A percentile compares a stretch with the other conserved stretches of the same genome.
Conservation (phyloP, 2,329 filamentous ascomycete genomes). For the Boeremia lycopersici region DNA sequence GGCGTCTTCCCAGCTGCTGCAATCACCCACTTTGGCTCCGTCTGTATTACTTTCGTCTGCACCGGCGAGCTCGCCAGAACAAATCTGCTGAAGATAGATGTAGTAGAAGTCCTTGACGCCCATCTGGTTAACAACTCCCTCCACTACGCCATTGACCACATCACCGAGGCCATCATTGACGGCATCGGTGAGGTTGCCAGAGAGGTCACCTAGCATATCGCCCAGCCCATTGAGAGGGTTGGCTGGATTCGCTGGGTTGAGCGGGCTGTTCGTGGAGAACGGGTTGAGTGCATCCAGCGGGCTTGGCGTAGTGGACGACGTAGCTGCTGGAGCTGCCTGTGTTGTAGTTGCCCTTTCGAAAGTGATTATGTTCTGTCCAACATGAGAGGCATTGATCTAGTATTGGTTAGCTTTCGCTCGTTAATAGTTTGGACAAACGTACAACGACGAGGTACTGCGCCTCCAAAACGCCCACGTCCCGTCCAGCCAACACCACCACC, state of each 20-base stretch:
- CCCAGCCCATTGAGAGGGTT: constrained; percentile 6
- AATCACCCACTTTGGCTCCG: constrained; percentile 7
- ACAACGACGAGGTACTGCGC: constrained; percentile 28
- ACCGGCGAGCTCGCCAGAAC: neutral
- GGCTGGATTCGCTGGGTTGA: constrained; percentile 17
- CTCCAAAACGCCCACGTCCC: constrained; percentile 15
- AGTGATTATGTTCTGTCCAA: constrained; percentile 23
- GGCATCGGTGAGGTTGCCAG: constrained; percentile 18
- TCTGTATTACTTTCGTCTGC: neutral
- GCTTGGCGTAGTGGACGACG: constrained; percentile 1
- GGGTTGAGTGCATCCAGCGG: constrained; percentile 13
- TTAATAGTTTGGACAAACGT: neutral
- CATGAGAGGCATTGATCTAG: constrained; percentile 25
- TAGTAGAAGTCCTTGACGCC: constrained; percentile 22
- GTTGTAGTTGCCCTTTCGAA: constrained; percentile 20
- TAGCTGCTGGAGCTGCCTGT: constrained; percentile 7
- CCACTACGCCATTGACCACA: constrained; percentile 16
- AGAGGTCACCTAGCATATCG: constrained; percentile 7
- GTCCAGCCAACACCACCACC: constrained; percentile 26
- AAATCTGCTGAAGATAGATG: constrained; percentile 20
- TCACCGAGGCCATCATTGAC: constrained; percentile 19
- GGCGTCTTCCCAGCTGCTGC: constrained; percentile 18
- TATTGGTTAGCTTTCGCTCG: constrained; percentile 1
- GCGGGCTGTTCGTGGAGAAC: constrained; percentile 17
- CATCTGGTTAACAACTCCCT: constrained; percentile 6